phyloP scores from a whole-genome alignment of 2,329 filamentous ascomycete genomes.

The Davidsoniella neocaledoniae region DNA sequence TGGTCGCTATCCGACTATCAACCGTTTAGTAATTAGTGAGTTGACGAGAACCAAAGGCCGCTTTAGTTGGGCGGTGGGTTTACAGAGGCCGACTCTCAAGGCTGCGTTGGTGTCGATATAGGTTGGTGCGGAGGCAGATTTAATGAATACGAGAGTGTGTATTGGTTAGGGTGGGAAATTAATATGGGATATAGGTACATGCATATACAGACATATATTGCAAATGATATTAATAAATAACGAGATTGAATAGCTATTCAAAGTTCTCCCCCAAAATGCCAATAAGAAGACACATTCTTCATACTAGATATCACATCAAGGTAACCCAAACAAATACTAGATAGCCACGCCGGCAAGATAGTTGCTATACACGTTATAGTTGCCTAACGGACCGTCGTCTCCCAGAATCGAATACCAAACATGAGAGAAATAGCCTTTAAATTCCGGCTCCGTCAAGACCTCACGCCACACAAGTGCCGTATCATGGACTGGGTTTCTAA shows the following conservation, averaged over 20 bases:
- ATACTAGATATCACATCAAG: no score
- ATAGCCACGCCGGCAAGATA: not conserved
- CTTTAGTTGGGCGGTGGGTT: slow-evolving; percentile 6
- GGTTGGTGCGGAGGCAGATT: no score
- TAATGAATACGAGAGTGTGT: no score
- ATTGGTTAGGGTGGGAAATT: no score
- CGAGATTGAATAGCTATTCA: not conserved
- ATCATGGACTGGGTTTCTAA: slow-evolving; percentile 42
- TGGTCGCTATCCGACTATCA: slow-evolving; percentile 5
- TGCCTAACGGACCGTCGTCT: not conserved
- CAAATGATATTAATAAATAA: not conserved
- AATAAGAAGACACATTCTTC: not conserved
- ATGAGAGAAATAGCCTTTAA: slow-evolving; percentile 42
- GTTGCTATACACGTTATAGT: not conserved
- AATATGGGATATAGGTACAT: no score
- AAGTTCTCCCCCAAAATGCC: no score
- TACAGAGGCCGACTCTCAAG: not conserved
- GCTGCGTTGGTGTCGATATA: no score
- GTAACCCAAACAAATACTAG: not conserved
- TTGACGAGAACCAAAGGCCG: slow-evolving; percentile 3
- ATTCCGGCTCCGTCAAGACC: slow-evolving; percentile 44
- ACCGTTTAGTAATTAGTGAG: slow-evolving; percentile 2
- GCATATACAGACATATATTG: no score
- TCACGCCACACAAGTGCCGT: slow-evolving; percentile 47
- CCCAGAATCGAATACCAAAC: slow-evolving; percentile 8